These are phyloP conservation scores for Hypoxylon rubiginosum DNA, from an alignment of 2,329 filamentous ascomycete species.

Conservation along the genomic window DNA sequence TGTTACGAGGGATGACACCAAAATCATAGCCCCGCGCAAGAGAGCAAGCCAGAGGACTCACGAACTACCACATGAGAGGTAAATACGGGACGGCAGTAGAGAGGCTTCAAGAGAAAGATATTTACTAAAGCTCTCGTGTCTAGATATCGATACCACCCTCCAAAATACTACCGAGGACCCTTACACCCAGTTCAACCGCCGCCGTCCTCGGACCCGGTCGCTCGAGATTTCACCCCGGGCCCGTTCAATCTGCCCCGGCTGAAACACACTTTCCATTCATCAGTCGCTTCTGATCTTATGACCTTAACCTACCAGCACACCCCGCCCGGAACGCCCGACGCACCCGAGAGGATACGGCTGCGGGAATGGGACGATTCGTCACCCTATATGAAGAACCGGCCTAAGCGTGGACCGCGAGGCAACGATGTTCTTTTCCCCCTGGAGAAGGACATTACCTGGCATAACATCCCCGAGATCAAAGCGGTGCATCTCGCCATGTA, in stretches of 20 bases:
- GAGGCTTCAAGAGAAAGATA: slow-evolving; percentile 1
- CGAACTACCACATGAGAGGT: slow-evolving; percentile 48
- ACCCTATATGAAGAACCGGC: slow-evolving; percentile 94
- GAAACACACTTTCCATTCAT: slow-evolving; percentile 90
- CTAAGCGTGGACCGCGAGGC: slow-evolving; percentile 86
- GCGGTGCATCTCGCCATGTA: slow-evolving; percentile 84
- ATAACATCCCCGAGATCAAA: slow-evolving; percentile 85
- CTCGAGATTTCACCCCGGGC: slow-evolving; percentile 88
- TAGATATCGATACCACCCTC: slow-evolving; percentile 95
- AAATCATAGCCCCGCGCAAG: slow-evolving; percentile 64
- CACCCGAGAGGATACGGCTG: slow-evolving; percentile 73
- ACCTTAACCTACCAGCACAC: slow-evolving; percentile 89
- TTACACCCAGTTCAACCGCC: slow-evolving; percentile 93
- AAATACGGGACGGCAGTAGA: slow-evolving; percentile 7
- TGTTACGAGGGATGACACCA: slow-evolving; percentile 53
- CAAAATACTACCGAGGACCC: slow-evolving; percentile 94
- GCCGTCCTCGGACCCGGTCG: slow-evolving; percentile 85
- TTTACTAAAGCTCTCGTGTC: slow-evolving; percentile 14
- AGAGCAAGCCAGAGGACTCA: slow-evolving; percentile 50
- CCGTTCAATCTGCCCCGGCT: slow-evolving; percentile 91
- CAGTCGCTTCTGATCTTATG: slow-evolving; percentile 88
- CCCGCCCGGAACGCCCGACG: slow-evolving; percentile 77
- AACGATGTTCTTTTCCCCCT: slow-evolving; percentile 78
- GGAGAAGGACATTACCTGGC: slow-evolving; percentile 81
- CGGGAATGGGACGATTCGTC: slow-evolving; percentile 90